These are phyloP conservation scores for Xylariaceae sp. DNA, from an alignment of 2,329 filamentous ascomycete species.

Conservation along the genomic window DNA sequence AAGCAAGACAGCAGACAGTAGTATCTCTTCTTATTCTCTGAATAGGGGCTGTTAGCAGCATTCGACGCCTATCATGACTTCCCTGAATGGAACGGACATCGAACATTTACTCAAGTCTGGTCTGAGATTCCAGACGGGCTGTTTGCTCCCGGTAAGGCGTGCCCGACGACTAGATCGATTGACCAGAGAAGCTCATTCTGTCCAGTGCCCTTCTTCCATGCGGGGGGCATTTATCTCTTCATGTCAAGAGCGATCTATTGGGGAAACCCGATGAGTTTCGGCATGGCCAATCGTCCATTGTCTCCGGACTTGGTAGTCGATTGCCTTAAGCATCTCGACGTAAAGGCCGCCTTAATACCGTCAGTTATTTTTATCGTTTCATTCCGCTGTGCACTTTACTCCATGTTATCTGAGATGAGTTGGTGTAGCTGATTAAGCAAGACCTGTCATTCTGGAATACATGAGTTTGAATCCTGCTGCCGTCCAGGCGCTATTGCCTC, in stretches of 20 bases:
- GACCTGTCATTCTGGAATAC: conserved; percentile 9
- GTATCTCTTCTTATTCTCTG: too few species aligned
- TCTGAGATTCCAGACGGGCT: conserved; percentile 8
- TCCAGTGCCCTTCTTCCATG: conserved; percentile 16
- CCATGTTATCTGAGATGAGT: too few species aligned
- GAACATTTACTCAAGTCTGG: background rate
- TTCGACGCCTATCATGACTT: conserved; percentile 8
- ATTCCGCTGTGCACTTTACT: too few species aligned
- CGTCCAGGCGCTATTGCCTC: conserved; percentile 1
- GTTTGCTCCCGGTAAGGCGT: conserved; percentile 20
- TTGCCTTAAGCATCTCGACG: conserved; percentile 27
- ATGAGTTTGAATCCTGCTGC: conserved; percentile 1
- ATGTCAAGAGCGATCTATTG: conserved; percentile 29
- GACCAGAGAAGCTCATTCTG: background rate
- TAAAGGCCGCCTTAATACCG: conserved; percentile 32
- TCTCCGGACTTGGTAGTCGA: conserved; percentile 34
- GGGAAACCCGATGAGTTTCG: conserved; percentile 27
- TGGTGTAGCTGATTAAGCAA: background rate
- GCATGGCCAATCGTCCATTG: conserved; percentile 33
- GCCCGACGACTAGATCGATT: background rate
- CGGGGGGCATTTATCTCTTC: conserved; percentile 12
- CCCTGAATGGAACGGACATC: conserved; percentile 4
- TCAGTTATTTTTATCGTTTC: conserved; percentile 17
- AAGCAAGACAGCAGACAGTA: too few species aligned
- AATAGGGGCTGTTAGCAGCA: conserved; percentile 1